A percentile compares a stretch with the other conserved stretches of the same genome.
Evolutionary conservation across 2,329 filamentous ascomycete species (phyloP).

Genomic region (Cladosporium austrohemisphaericum): DNA sequence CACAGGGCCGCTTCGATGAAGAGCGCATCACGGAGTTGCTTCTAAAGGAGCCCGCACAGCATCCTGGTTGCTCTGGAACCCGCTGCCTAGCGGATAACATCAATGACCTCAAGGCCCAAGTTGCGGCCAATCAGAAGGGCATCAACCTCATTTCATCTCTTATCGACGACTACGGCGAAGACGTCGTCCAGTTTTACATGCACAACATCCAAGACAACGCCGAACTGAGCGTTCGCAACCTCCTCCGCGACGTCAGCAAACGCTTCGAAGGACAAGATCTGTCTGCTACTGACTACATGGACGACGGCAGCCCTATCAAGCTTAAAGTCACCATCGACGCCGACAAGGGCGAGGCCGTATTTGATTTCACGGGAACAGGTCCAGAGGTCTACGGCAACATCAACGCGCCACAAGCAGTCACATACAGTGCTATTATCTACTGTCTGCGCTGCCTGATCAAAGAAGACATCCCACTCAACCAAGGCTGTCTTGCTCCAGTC

Average conservation of each 20-base stretch:
- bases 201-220: constrained; percentile 76
- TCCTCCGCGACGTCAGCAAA: constrained; percentile 68
- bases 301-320: constrained; percentile 75
- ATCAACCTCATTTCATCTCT: constrained; percentile 71
- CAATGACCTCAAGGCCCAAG: constrained; percentile 81
- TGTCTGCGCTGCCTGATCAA: constrained; percentile 74
- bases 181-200: constrained; percentile 81
- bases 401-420: constrained; percentile 78
- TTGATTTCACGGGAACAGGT: constrained; percentile 75
- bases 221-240: constrained; percentile 67
- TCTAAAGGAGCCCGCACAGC: constrained; percentile 67
- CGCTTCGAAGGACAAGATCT: constrained; percentile 69
- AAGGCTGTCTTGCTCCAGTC: constrained; percentile 76
- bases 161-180: constrained; percentile 73
- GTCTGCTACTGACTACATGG: constrained; percentile 76
- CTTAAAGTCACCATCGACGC: constrained; percentile 72
- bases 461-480: constrained; percentile 80
- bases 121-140: constrained; percentile 82
- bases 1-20: constrained; percentile 74
- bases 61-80: constrained; percentile 73
- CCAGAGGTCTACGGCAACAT: constrained; percentile 65
- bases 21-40: constrained; percentile 65
- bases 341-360: constrained; percentile 69
- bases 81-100: constrained; percentile 78
- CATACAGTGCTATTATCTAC: constrained; percentile 82